phyloP scores from a whole-genome alignment of 2,329 filamentous ascomycete genomes.

The Aureobasidium musti region DNA sequence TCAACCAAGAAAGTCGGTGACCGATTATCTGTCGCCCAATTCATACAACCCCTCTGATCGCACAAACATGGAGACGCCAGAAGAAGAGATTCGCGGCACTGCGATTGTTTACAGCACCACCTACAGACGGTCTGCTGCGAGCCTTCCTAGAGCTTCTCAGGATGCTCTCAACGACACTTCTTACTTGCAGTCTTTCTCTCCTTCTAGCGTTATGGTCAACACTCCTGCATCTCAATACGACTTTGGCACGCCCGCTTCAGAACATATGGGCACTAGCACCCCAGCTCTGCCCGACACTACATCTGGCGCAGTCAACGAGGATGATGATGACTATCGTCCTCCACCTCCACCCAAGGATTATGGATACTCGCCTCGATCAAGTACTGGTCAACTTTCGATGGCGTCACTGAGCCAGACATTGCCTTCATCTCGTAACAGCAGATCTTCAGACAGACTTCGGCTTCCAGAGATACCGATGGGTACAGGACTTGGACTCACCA shows the following conservation, averaged over 20 bases:
- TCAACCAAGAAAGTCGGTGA: background rate
- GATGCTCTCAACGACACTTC: slow-evolving; percentile 21
- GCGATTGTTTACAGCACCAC: slow-evolving; percentile 26
- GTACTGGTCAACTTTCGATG: slow-evolving; percentile 36
- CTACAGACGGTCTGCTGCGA: slow-evolving; percentile 20
- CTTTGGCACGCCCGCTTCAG: background rate
- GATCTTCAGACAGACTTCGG: slow-evolving; percentile 33
- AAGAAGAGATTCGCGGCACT: slow-evolving; percentile 19
- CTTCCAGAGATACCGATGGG: slow-evolving; percentile 45
- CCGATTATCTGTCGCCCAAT: background rate
- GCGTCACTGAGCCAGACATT: slow-evolving; percentile 9
- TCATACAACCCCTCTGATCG: slow-evolving; percentile 23
- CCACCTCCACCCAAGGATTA: slow-evolving; percentile 49
- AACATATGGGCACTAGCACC: slow-evolving; percentile 18
- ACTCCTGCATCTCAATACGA: slow-evolving; percentile 26
- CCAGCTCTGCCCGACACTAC: slow-evolving; percentile 10
- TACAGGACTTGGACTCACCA: slow-evolving; percentile 49
- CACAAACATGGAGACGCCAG: slow-evolving; percentile 20
- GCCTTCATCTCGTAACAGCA: slow-evolving; percentile 11
- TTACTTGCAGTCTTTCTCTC: slow-evolving; percentile 18
- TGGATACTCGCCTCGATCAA: slow-evolving; percentile 42
- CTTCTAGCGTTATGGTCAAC: slow-evolving; percentile 28
- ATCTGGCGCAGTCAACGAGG: slow-evolving; percentile 37
- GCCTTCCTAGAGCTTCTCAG: slow-evolving; percentile 20
- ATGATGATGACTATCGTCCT: slow-evolving; percentile 43